A percentile compares a stretch with the other conserved stretches of the same genome.
Conservation (phyloP, 768 basidiomycete genomes). For the Xerocomus spinulosus region DNA sequence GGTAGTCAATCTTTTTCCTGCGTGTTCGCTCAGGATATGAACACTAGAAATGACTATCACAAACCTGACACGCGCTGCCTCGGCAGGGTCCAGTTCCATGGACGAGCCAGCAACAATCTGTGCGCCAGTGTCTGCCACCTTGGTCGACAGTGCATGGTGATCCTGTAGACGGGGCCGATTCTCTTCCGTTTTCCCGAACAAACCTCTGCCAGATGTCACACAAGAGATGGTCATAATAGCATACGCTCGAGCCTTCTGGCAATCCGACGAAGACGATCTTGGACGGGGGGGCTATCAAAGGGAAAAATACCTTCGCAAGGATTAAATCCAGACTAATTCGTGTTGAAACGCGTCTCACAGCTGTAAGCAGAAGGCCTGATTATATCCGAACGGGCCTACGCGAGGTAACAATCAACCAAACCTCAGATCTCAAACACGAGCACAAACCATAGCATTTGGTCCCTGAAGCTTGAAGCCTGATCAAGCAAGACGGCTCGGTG, state of each 20-base stretch:
- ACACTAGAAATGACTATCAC: neutral
- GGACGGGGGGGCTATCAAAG: neutral
- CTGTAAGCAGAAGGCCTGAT: neutral
- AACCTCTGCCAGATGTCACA: conserved; percentile 7
- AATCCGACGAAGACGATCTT: too few relatives aligned
- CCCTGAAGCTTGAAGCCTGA: too few relatives aligned
- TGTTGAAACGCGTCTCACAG: too few relatives aligned
- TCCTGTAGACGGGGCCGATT: conserved; percentile 8
- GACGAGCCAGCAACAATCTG: conserved; percentile 46
- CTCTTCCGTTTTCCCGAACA: conserved; percentile 10
- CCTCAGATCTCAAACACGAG: too few relatives aligned
- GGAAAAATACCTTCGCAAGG: too few relatives aligned
- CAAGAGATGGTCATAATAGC: conserved; percentile 2
- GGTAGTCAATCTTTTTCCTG: conserved; percentile 59
- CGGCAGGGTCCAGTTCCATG: conserved; percentile 45
- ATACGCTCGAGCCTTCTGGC: neutral
- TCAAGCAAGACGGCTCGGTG: too few relatives aligned
- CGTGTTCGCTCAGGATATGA: neutral
- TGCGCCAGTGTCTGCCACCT: conserved; percentile 60
- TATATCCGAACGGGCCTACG: neutral
- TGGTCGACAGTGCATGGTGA: conserved; percentile 30
- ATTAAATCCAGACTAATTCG: too few relatives aligned
- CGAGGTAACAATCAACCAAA: neutral
- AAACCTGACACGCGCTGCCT: conserved; percentile 51
- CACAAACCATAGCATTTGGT: too few relatives aligned